A percentile compares a stretch with the other conserved stretches of the same genome.
Evolutionary conservation across 2,329 filamentous ascomycete species (phyloP).

Genomic region (Cercospora sp.): DNA sequence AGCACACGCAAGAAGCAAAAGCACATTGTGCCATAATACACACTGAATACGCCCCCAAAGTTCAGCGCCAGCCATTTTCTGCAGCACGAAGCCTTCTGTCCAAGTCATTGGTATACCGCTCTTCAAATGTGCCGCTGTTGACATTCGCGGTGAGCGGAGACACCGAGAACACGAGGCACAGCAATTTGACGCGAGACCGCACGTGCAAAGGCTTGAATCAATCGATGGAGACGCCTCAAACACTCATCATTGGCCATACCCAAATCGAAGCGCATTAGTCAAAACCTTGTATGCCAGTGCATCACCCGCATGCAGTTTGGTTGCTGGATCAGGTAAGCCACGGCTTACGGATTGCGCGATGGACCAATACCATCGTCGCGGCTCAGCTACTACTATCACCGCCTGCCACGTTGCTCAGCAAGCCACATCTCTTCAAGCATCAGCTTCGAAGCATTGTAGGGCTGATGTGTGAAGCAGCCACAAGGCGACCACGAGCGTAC

Average conservation of each 20-base stretch:
- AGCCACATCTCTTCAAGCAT: not conserved
- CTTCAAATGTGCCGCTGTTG: not conserved
- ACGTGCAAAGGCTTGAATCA: not conserved
- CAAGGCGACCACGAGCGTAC: conserved; percentile 13
- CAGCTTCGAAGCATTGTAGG: conserved; percentile 6
- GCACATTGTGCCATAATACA: not conserved
- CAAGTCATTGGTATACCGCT: not conserved
- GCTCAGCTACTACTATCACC: not conserved
- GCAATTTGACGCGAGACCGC: not conserved
- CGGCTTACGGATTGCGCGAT: conserved; percentile 8
- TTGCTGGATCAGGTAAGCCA: not conserved
- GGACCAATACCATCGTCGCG: not conserved
- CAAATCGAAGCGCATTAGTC: not conserved
- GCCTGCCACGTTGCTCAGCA: conserved; percentile 12
- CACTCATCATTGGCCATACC: not conserved
- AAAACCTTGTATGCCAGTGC: not conserved
- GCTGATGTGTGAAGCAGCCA: conserved; percentile 4
- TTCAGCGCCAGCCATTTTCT: not conserved
- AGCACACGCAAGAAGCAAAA: not conserved
- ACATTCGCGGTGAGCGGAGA: not conserved
- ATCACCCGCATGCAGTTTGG: conserved; percentile 3
- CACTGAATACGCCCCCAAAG: not conserved
- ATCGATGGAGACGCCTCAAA: not conserved
- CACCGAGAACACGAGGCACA: not conserved
- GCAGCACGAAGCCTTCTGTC: not conserved